Evolutionary conservation across 1,284 basidiomycete genomes (phyloP), one percentile per base, ranked within the genome.

Genomic region (Ustilago curta): DNA sequence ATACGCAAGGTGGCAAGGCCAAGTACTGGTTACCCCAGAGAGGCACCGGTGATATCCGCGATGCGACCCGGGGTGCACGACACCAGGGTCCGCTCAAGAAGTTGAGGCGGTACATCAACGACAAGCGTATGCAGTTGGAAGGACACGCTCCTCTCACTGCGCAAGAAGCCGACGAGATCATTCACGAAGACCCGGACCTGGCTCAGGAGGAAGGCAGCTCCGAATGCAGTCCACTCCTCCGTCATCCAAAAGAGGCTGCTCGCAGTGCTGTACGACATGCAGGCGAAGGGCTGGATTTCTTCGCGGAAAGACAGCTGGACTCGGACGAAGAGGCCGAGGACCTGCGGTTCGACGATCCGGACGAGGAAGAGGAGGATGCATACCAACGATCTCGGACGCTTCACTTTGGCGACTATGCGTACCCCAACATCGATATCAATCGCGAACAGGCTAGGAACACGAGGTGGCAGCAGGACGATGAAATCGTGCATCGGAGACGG

Each of bases 391-490:
- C 91, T 78, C 88, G 89, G 76, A 88, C 89, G 71, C 91, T 93
- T 59, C 87, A 94, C 23, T 94, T 96, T 79, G 97, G 96, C 9
- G 94, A 97, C 86, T 94, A 95, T 81, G 90, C 92, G 76, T 97
- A 96, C 83, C 93, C 93, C 0, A 91, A 90, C 73, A 91, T 95
- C 65, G 94, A 95, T 80, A 91, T 93, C 39, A 93, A 91, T 82
- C 90, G 92, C 49, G 90, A 94, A 86, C 84, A 74, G 62, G 52
- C 54, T 7, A 64, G 66, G 44, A 56, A 67, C 18, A 25, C 45
- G 19, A 35, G 70, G 25, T 70, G 68, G 67, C 45, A 65, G 55
- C 59, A 73, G 44, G 78, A 80, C 45, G 70, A 80, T 19, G 70
- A 76, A 49, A 71, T 76, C 31, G 66, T 80, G 29, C 63, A 80